These are phyloP conservation scores for Colletotrichum sp. DNA, from an alignment of 2,329 filamentous ascomycete species.

Conservation along the genomic window DNA sequence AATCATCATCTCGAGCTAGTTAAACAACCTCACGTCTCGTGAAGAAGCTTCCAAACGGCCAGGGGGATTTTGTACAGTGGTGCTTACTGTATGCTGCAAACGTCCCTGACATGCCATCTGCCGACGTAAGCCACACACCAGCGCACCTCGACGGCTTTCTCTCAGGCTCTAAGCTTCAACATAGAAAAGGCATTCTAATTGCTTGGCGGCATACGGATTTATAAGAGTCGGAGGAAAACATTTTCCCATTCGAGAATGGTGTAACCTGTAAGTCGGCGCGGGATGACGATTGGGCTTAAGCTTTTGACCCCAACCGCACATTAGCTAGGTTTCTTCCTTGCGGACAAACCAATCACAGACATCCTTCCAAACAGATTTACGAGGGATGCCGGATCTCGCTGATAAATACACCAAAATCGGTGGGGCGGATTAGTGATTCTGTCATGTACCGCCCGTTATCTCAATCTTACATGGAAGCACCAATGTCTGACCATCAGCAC, in stretches of 20 bases:
- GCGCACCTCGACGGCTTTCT: neutral
- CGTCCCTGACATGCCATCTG: neutral
- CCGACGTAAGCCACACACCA: neutral
- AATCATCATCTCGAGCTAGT: neutral
- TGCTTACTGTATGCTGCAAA: neutral
- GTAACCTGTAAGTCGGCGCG: neutral
- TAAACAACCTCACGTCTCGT: neutral
- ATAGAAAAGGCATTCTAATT: neutral
- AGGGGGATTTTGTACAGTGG: neutral
- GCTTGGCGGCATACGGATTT: neutral
- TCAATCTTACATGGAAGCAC: neutral
- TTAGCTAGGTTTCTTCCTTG: neutral
- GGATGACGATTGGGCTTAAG: neutral
- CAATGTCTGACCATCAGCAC: neutral
- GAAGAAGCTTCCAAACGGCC: neutral
- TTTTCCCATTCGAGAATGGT: neutral
- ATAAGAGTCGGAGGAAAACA: neutral
- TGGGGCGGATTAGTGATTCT: neutral
- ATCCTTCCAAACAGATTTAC: neutral
- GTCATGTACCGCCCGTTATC: neutral
- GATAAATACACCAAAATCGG: conserved; percentile 10
- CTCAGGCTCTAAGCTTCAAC: neutral
- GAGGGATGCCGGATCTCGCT: neutral
- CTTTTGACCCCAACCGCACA: neutral
- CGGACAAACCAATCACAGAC: neutral